phyloP scores from a whole-genome alignment of 331 rosid species.

The Cydonia oblonga region DNA sequence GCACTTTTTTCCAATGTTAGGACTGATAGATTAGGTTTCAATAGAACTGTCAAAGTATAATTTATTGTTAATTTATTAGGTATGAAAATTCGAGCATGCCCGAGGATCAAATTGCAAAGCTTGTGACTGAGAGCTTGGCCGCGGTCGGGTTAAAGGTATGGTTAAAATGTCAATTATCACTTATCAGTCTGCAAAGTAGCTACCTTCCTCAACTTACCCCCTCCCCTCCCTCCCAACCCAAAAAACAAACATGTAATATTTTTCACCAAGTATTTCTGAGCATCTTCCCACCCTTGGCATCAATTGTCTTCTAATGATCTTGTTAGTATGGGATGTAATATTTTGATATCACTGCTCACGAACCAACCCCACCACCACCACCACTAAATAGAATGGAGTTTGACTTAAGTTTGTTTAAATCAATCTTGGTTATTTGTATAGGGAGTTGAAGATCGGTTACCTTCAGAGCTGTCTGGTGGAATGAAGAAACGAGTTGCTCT shows the following conservation, averaged over 20 bases:
- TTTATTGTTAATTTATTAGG: slow-evolving; percentile 30
- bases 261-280: not conserved
- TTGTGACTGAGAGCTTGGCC: slow-evolving; percentile 79
- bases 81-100: slow-evolving; percentile 88
- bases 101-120: slow-evolving; percentile 52
- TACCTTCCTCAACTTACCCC: not conserved
- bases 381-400: not conserved
- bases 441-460: slow-evolving; percentile 90
- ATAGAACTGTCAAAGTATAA: not conserved
- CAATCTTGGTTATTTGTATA: slow-evolving; percentile 9
- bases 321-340: not conserved
- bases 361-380: not conserved
- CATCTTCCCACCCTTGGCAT: not conserved
- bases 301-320: not conserved
- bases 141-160: slow-evolving; percentile 84
- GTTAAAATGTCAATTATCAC: slow-evolving; percentile 10
- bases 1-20: not conserved
- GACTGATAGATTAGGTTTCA: not conserved
- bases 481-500: slow-evolving; percentile 98
- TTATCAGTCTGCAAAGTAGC: not conserved
- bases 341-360: not conserved
- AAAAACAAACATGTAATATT: not conserved
- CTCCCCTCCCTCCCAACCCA: not conserved
- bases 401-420: not conserved
- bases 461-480: slow-evolving; percentile 98